These are phyloP conservation scores for Neofusicoccum laricinum DNA, from an alignment of 2,329 filamentous ascomycete species.

Conservation along the genomic window DNA sequence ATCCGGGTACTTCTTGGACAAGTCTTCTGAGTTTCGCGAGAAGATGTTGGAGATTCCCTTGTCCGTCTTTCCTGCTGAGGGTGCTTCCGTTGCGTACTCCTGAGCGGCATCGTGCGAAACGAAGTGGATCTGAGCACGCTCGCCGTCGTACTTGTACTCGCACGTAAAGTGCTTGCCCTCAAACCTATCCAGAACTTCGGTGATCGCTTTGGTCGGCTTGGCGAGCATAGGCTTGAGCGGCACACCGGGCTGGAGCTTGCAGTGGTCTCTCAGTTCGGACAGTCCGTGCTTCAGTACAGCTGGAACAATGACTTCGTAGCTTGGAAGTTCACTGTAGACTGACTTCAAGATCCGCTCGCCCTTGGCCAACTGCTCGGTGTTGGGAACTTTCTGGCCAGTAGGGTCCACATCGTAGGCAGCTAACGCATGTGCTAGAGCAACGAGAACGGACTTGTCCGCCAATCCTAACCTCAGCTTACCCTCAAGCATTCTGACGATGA, in stretches of 20 bases:
- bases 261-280: slow-evolving; percentile 74
- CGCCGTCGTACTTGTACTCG: slow-evolving; percentile 98
- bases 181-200: slow-evolving; percentile 93
- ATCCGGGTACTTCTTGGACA: slow-evolving; percentile 97
- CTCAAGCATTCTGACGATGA: slow-evolving; percentile 85
- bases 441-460: slow-evolving; percentile 87
- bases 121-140: slow-evolving; percentile 97
- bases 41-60: slow-evolving; percentile 88
- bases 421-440: slow-evolving; percentile 84
- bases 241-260: slow-evolving; percentile 89
- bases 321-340: slow-evolving; percentile 91
- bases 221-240: slow-evolving; percentile 98
- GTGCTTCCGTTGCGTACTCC: slow-evolving; percentile 58
- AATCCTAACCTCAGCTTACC: slow-evolving; percentile 89
- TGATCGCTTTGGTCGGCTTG: slow-evolving; percentile 97
- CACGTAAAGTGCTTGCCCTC: slow-evolving; percentile 95
- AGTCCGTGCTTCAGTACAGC: slow-evolving; percentile 85
- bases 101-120: slow-evolving; percentile 76
- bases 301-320: slow-evolving; percentile 92
- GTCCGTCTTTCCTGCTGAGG: slow-evolving; percentile 63
- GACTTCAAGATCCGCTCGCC: slow-evolving; percentile 85
- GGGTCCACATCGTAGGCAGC: slow-evolving; percentile 76
- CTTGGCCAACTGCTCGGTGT: slow-evolving; percentile 72
- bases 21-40: slow-evolving; percentile 92
- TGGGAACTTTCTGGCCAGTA: slow-evolving; percentile 66